phyloP scores from a whole-genome alignment of 257 asterid genomes.

The Dorcoceras hygrometricum region DNA sequence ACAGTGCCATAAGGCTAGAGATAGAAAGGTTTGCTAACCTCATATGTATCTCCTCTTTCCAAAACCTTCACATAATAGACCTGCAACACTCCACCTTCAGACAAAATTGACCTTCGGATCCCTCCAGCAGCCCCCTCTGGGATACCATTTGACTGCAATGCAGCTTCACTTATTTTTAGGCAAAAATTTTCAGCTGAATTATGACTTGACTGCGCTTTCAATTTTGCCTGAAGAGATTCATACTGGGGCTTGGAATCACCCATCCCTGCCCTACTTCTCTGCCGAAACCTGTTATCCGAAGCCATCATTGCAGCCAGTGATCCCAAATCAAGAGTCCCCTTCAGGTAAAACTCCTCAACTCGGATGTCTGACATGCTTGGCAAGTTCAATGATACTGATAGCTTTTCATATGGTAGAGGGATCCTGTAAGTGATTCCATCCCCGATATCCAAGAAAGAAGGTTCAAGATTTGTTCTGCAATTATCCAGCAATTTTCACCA shows the following conservation, averaged over 20 bases:
- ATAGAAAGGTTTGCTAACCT: constrained; percentile 50
- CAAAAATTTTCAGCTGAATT: constrained; percentile 55
- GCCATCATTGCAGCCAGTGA: constrained; percentile 95
- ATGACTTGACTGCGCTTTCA: constrained; percentile 54
- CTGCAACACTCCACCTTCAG: constrained; percentile 86
- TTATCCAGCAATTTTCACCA: constrained; percentile 19
- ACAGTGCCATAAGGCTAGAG: constrained; percentile 13
- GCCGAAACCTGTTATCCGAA: constrained; percentile 59
- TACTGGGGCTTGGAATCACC: constrained; percentile 68
- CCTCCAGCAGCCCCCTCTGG: constrained; percentile 98
- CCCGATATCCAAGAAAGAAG: constrained; percentile 86
- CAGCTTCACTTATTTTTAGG: constrained; percentile 72
- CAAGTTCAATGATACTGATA: constrained; percentile 62
- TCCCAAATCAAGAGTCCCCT: constrained; percentile 97
- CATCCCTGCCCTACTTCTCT: constrained; percentile 61
- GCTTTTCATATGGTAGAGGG: constrained; percentile 84
- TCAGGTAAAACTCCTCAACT: constrained; percentile 87
- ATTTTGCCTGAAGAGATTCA: constrained; percentile 85
- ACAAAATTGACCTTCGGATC: constrained; percentile 72
- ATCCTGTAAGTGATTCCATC: constrained; percentile 87
- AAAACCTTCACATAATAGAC: constrained; percentile 89
- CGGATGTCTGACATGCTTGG: constrained; percentile 75
- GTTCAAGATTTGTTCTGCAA: constrained; percentile 77
- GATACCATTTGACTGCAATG: constrained; percentile 63
- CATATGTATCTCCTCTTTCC: constrained; percentile 98